Conservation (phyloP, 225 moss, liverwort and hornwort genomes). For the Asterella californica region DNA sequence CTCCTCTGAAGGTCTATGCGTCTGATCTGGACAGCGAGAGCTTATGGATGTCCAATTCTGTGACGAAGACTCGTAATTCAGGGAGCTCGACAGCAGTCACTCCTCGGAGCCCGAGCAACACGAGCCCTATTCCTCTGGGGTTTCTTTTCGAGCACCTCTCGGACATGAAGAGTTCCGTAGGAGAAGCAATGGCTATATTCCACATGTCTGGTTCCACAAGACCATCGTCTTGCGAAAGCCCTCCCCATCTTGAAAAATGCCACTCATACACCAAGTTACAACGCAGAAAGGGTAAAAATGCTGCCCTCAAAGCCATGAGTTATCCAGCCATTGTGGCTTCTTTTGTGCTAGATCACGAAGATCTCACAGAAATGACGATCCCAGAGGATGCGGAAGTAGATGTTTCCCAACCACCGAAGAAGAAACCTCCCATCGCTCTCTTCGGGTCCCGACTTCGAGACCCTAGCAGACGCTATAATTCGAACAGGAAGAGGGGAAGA, state of each 20-base stretch:
- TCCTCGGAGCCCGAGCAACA: constrained; percentile 24
- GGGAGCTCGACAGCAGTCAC: constrained; percentile 16
- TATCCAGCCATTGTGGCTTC: constrained; percentile 41
- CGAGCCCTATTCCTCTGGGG: constrained; percentile 37
- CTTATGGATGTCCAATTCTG: constrained; percentile 25
- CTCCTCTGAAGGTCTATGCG: constrained; percentile 23
- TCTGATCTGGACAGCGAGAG: constrained; percentile 25
- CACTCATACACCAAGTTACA: constrained; percentile 36
- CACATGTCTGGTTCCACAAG: constrained; percentile 3
- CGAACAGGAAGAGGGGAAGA: constrained; percentile 12
- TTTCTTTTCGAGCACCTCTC: constrained; percentile 47
- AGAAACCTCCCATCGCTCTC: background rate
- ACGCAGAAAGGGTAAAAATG: constrained; percentile 13
- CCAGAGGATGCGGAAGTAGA: constrained; percentile 12
- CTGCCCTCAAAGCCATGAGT: constrained; percentile 33
- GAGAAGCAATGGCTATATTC: constrained; percentile 38
- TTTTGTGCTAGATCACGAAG: constrained; percentile 26
- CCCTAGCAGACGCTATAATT: constrained; percentile 8
- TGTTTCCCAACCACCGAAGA: constrained; percentile 1
- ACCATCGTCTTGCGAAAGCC: constrained; percentile 13
- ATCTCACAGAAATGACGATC: constrained; percentile 9
- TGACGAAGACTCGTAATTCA: constrained; percentile 10
- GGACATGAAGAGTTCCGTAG: constrained; percentile 33
- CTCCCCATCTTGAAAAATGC: background rate
- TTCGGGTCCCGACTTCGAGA: constrained; percentile 19